Evolutionary conservation across 108 stramenopile genomes (phyloP).

Genomic region (Pseudonitzschia pungens): DNA sequence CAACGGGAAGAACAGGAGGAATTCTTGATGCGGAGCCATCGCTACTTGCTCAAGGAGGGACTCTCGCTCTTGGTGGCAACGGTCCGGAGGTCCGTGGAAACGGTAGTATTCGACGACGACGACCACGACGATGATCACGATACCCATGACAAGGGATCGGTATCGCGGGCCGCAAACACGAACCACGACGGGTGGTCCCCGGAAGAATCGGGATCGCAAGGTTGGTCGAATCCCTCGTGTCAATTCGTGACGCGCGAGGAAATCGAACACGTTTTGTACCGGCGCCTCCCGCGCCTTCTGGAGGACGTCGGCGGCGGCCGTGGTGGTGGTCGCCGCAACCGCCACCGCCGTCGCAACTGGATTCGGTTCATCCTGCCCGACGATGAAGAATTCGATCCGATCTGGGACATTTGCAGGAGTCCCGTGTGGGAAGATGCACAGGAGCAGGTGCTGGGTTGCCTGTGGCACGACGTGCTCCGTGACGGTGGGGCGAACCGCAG

Average conservation of each 20-base stretch:
- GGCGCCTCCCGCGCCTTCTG: background rate
- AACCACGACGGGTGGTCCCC: background rate
- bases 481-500: background rate
- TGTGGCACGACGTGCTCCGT: slow-evolving; percentile 10
- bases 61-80: slow-evolving; percentile 26
- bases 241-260: slow-evolving; percentile 21
- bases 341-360: slow-evolving; percentile 23
- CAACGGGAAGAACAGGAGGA: slow-evolving; percentile 9
- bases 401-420: slow-evolving; percentile 18
- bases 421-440: slow-evolving; percentile 21
- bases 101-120: background rate
- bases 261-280: slow-evolving; percentile 10
- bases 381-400: slow-evolving; percentile 13
- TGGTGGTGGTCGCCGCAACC: background rate
- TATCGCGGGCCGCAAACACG: no score
- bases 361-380: slow-evolving; percentile 27
- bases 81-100: slow-evolving; percentile 23
- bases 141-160: background rate
- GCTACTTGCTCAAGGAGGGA: slow-evolving; percentile 21
- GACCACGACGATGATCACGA: background rate
- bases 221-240: slow-evolving; percentile 22
- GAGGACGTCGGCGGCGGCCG: background rate
- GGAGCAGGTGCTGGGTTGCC: slow-evolving; percentile 9
- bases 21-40: slow-evolving; percentile 21
- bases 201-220: background rate